phyloP scores from a whole-genome alignment of 805 yeast genomes.

The Hermanozyma aechmeae region DNA sequence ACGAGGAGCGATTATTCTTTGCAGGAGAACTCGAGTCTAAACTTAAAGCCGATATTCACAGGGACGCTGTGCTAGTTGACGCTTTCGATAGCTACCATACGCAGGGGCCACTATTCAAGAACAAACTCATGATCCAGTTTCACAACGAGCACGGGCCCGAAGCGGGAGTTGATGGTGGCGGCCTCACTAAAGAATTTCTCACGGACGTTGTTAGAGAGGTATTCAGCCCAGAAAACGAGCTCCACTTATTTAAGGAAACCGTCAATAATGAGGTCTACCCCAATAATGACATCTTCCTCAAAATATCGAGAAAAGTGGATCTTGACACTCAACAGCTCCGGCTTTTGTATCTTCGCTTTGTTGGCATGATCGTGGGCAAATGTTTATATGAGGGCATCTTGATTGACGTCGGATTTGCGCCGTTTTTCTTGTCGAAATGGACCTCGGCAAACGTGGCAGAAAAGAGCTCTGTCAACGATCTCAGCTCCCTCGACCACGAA shows the following conservation, averaged over 20 bases:
- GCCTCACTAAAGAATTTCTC: slow-evolving; percentile 83
- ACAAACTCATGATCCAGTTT: slow-evolving; percentile 55
- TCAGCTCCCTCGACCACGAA: slow-evolving; percentile 59
- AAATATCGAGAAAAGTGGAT: slow-evolving; percentile 21
- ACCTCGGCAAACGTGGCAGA: slow-evolving; percentile 28
- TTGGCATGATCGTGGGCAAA: slow-evolving; percentile 83
- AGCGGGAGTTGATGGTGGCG: slow-evolving; percentile 96
- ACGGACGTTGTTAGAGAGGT: slow-evolving; percentile 66
- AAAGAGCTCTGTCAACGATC: slow-evolving; percentile 69
- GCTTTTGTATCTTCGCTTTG: slow-evolving; percentile 39
- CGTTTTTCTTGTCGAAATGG: slow-evolving; percentile 72
- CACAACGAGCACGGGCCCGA: slow-evolving; percentile 66
- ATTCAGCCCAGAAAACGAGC: slow-evolving; percentile 32
- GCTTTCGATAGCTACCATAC: slow-evolving; percentile 53
- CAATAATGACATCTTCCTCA: slow-evolving; percentile 42
- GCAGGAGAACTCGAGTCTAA: slow-evolving; percentile 9
- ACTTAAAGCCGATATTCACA: slow-evolving; percentile 46
- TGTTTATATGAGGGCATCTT: slow-evolving; percentile 78
- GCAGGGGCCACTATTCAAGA: slow-evolving; percentile 47
- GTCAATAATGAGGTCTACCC: slow-evolving; percentile 63
- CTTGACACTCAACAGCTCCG: slow-evolving; percentile 16
- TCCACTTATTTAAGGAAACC: slow-evolving; percentile 32
- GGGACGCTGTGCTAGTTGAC: slow-evolving; percentile 68
- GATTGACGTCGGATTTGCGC: slow-evolving; percentile 77
- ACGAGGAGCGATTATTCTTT: slow-evolving; percentile 7